Evolutionary conservation across 2,329 filamentous ascomycete species (phyloP).

Genomic region (Calonectria pauciramosa): DNA sequence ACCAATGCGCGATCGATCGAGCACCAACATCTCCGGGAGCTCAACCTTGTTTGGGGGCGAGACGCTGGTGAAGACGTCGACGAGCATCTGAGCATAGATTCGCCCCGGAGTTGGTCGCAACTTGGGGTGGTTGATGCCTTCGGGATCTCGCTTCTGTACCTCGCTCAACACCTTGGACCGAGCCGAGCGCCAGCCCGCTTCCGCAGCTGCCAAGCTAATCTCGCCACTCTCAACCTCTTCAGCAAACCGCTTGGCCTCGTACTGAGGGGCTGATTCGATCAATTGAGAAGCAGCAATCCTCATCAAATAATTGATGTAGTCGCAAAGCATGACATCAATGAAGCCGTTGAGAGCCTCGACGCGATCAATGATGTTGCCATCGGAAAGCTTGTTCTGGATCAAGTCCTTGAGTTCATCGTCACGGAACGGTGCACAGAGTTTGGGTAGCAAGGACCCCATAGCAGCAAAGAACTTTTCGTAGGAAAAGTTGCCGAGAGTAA

Average conservation of each 20-base stretch:
- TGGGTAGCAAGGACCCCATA: slow-evolving; percentile 81
- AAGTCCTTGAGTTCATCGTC: slow-evolving; percentile 81
- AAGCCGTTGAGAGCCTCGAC: slow-evolving; percentile 81
- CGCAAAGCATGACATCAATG: slow-evolving; percentile 82
- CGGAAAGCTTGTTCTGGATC: slow-evolving; percentile 70
- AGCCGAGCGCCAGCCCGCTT: slow-evolving; percentile 75
- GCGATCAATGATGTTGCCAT: slow-evolving; percentile 79
- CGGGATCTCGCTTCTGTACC: slow-evolving; percentile 76
- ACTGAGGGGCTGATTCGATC: slow-evolving; percentile 77
- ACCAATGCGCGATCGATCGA: slow-evolving; percentile 75
- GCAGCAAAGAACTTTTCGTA: slow-evolving; percentile 85
- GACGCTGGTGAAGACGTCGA: slow-evolving; percentile 80
- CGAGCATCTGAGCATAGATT: slow-evolving; percentile 82
- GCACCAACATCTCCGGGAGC: slow-evolving; percentile 80
- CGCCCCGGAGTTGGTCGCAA: slow-evolving; percentile 76
- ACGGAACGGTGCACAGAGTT: slow-evolving; percentile 85
- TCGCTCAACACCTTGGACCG: slow-evolving; percentile 76
- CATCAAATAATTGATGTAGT: slow-evolving; percentile 86
- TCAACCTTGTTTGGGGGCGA: slow-evolving; percentile 65
- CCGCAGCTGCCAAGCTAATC: slow-evolving; percentile 71
- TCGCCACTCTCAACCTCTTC: slow-evolving; percentile 71
- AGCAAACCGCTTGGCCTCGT: slow-evolving; percentile 81
- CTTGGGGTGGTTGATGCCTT: slow-evolving; percentile 72
- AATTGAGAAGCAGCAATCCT: slow-evolving; percentile 79
- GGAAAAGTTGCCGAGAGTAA: slow-evolving; percentile 79